phyloP scores from a whole-genome alignment of 192 early-diverging fungal species.

The Haplosporangium gracile region DNA sequence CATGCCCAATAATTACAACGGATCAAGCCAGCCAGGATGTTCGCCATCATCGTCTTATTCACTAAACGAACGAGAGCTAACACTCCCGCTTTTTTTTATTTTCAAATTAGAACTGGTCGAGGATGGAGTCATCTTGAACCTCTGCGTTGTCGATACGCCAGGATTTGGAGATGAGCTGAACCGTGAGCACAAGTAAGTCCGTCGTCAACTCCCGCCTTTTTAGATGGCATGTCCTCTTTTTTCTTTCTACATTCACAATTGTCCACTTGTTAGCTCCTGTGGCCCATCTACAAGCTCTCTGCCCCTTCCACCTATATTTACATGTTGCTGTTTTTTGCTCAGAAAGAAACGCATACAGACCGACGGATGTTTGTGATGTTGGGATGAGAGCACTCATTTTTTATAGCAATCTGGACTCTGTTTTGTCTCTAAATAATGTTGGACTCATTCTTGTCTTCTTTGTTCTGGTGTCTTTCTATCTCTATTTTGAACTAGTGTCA shows the following conservation, averaged over 20 bases:
- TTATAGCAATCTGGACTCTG: conserved; percentile 9
- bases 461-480: conserved; percentile 1
- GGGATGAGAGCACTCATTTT: conserved; percentile 30
- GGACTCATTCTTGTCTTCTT: neutral
- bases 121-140: conserved; percentile 90
- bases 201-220: conserved; percentile 56
- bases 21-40: neutral
- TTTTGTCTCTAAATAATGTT: conserved; percentile 6
- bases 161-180: conserved; percentile 92
- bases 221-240: conserved; percentile 2
- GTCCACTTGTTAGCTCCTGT: neutral
- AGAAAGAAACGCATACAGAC: conserved; percentile 15
- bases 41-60: neutral
- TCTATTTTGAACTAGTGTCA: conserved; percentile 69
- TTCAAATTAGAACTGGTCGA: conserved; percentile 84
- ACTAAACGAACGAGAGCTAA: neutral
- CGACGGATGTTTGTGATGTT: neutral
- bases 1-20: neutral
- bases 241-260: neutral
- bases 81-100: conserved; percentile 9
- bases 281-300: conserved; percentile 2
- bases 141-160: conserved; percentile 93
- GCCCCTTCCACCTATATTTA: conserved; percentile 20
- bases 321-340: conserved; percentile 20
- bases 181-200: conserved; percentile 78